Evolutionary conservation across 2,329 filamentous ascomycete genomes (phyloP), one percentile per base, ranked within the genome.

Genomic region (Fonsecaea nubica): DNA sequence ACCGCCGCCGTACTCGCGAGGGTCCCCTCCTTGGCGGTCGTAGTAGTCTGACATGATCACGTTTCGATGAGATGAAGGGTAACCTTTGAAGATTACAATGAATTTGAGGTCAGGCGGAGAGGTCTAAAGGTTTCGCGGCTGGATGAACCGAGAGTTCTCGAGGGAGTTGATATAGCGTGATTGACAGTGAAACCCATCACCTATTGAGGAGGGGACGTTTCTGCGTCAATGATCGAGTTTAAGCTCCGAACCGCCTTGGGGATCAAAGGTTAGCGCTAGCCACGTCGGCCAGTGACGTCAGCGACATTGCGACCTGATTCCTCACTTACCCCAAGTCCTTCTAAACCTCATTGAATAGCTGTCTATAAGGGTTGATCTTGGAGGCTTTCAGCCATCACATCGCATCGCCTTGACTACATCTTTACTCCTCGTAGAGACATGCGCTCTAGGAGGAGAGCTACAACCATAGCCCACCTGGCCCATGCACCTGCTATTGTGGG

Each of bases 401-500:
- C 21, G 4, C 9, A 6, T 25, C 21, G 12, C 18, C 12, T 21
- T 50, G 45, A 25, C 21, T 12, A 12, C 7, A 10, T 13, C 3
- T 12, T 38, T 38, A 38, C 13, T 38, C 4, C 30, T 45, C 18
- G 9, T 25, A 25, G 8, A 12, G 45, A 50, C 45, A 12, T 25
- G 42, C 25, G 4, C 10, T 50, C 12, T 13, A 18, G 4, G 21
- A 25, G 4, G 4, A 50, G 45, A 25, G 25, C 4, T 25, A 4
- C 5, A 59, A 18, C 3, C 30, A 25, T 50, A 42, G 18, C 38
- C 25, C 32, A 36, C 42, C 32, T 54, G 58, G 30, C 53, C 10
- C 25, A 54, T 8, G 18, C 18, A 25, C 76, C 78, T 87, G 85
- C 77, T 83, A 82, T 50, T 77, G 77, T 30, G 79, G 81, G 40